Base-by-base conservation (phyloP, 805 yeast species). In the Yarrowia hollandica region DNA sequence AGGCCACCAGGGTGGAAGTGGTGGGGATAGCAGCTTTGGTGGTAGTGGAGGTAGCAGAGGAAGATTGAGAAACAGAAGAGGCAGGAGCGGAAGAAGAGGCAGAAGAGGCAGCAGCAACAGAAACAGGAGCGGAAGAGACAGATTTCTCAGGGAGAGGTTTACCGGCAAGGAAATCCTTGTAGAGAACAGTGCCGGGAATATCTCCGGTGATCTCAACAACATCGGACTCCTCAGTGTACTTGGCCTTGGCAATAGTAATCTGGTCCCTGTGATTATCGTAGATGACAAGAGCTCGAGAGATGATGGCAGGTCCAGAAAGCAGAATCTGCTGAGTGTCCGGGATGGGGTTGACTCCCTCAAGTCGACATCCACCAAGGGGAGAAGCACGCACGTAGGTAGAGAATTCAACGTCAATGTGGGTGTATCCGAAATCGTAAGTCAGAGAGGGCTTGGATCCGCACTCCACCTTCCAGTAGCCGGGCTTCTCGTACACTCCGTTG, bases 11-110 rank as follows among this genome's bases (percentile, higher is more conserved):
- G n/a, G n/a, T n/a, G n/a, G n/a, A n/a, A n/a, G n/a, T n/a, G n/a
- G n/a, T n/a, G n/a, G n/a, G n/a, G n/a, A n/a, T n/a, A n/a, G n/a
- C n/a, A n/a, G n/a, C n/a, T n/a, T n/a, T n/a, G n/a, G n/a, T n/a
- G n/a, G n/a, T n/a, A n/a, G n/a, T 73, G 74, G 62, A 71, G 71
- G 41, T 78, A 76, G 63, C 77, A 79, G 50, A 68, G 67, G n/a
- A 75, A 69, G 44, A 73, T 77, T 61, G 74, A 85, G n/a, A 86
- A 79, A 64, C 79, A n/a, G n/a, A n/a, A n/a, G n/a, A n/a, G n/a
- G n/a, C n/a, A 74, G 46, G 90, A 85, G 52, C 85, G 84, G 74
- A 65, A 76, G 62, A 78, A 75, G 60, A 81, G 66, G 72, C 77
- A 16, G 75, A 67, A 72, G 73, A 68, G 9, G 6, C 9, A 25